phyloP scores from a whole-genome alignment of 495 filamentous ascomycete species.

The Penicillium diatomitis region DNA sequence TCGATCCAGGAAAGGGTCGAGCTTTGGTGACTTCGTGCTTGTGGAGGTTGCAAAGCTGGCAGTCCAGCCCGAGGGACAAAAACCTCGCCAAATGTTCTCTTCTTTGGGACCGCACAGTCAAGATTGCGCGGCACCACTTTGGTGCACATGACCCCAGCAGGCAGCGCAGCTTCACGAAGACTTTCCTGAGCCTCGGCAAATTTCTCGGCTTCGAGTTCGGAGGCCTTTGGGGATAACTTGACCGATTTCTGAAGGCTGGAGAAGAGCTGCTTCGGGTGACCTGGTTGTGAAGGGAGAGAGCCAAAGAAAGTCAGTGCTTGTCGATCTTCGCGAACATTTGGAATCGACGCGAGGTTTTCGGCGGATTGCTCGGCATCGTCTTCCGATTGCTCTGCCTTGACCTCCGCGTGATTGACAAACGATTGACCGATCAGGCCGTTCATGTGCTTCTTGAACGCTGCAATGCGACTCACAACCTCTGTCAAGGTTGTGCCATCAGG shows the following conservation, averaged over 20 bases:
- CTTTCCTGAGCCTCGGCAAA: slow-evolving; percentile 36
- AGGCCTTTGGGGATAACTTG: slow-evolving; percentile 23
- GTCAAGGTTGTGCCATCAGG: slow-evolving; percentile 27
- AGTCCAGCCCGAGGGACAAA: slow-evolving; percentile 65
- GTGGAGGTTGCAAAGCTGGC: slow-evolving; percentile 60
- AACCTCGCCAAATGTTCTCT: slow-evolving; percentile 66
- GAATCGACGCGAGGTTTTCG: slow-evolving; percentile 12
- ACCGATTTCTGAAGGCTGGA: slow-evolving; percentile 62
- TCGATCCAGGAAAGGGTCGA: slow-evolving; percentile 29
- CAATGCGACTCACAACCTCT: slow-evolving; percentile 32
- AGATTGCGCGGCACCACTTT: slow-evolving; percentile 52
- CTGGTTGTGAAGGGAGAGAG: slow-evolving; percentile 36
- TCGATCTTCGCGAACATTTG: slow-evolving; percentile 35
- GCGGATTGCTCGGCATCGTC: slow-evolving; percentile 29
- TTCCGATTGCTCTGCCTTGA: slow-evolving; percentile 32
- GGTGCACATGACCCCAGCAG: slow-evolving; percentile 63
- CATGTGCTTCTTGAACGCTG: slow-evolving; percentile 41
- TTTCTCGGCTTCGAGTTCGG: slow-evolving; percentile 34
- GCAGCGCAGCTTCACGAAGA: slow-evolving; percentile 56
- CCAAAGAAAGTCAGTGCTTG: slow-evolving; percentile 60
- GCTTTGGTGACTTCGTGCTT: slow-evolving; percentile 21
- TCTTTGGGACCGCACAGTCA: slow-evolving; percentile 30
- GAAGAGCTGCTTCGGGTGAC: slow-evolving; percentile 68
- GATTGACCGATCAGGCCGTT: slow-evolving; percentile 40
- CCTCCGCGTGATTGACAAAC: slow-evolving; percentile 25